A percentile compares a stretch with the other conserved stretches of the same genome.
Conservation (phyloP, 768 basidiomycete species). For the Stropharia rugosoannulata region DNA sequence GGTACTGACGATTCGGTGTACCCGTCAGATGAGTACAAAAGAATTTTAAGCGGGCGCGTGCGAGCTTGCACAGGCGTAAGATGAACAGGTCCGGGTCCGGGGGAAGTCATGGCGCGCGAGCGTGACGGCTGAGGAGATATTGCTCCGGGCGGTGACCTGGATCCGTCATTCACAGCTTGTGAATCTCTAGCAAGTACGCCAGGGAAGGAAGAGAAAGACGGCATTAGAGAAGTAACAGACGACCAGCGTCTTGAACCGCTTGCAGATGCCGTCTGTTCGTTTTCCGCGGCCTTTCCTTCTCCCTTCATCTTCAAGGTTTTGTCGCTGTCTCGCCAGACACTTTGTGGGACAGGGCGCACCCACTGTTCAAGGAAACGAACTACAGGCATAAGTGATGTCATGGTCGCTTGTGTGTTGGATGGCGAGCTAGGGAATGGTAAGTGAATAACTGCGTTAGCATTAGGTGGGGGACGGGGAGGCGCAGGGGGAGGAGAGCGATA, state of each 20-base stretch:
- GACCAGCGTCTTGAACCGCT: conserved; percentile 38
- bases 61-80: conserved; percentile 31
- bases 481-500: conserved; percentile 30
- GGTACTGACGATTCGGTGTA: conserved; percentile 93
- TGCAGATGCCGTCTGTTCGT: conserved; percentile 7
- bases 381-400: conserved; percentile 60
- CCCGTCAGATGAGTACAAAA: conserved; percentile 83
- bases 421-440: conserved; percentile 75
- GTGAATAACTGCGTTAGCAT: conserved; percentile 71
- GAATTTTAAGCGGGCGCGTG: conserved; percentile 67
- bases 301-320: conserved; percentile 12
- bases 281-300: conserved; percentile 11
- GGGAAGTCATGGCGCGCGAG: conserved; percentile 32
- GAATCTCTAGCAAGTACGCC: conserved; percentile 10
- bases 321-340: conserved; percentile 15
- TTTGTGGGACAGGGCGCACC: conserved; percentile 42
- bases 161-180: conserved; percentile 14
- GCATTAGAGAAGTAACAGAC: conserved; percentile 39
- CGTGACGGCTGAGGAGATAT: conserved; percentile 25
- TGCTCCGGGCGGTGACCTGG: conserved; percentile 20
- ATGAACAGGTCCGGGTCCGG: conserved; percentile 22
- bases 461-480: conserved; percentile 62
- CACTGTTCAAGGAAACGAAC: conserved; percentile 69
- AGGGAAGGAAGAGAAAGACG: conserved; percentile 34
- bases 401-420: conserved; percentile 47